phyloP scores from a whole-genome alignment of 495 filamentous ascomycete genomes.

The Beverwykella pulmonaria region DNA sequence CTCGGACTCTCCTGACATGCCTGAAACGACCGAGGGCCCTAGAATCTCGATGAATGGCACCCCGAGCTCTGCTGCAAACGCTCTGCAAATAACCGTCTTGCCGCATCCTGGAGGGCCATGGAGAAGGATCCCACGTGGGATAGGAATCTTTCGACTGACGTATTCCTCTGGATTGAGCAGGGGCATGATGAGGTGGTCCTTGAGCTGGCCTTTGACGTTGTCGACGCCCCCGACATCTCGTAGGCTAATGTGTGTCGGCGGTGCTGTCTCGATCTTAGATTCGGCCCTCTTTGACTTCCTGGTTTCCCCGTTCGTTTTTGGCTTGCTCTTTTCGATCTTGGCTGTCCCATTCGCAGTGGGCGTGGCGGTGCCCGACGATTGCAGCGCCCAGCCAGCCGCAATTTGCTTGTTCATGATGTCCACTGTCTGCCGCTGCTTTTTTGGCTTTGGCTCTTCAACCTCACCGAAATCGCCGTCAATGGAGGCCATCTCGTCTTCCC shows the following conservation, averaged over 20 bases:
- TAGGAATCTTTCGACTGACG: conserved; percentile 60
- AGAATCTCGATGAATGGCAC: conserved; percentile 87
- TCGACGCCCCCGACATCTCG: conserved; percentile 86
- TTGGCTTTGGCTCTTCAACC: conserved; percentile 35
- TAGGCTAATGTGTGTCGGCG: conserved; percentile 75
- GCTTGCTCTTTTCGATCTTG: conserved; percentile 34
- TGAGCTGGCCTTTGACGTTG: conserved; percentile 72
- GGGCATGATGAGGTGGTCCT: conserved; percentile 80
- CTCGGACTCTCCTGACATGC: conserved; percentile 96
- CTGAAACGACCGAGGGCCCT: conserved; percentile 85
- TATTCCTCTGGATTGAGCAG: conserved; percentile 68
- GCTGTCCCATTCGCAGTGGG: conserved; percentile 25
- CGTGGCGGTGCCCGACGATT: conserved; percentile 39
- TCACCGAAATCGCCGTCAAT: conserved; percentile 66
- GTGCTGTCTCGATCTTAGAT: conserved; percentile 60
- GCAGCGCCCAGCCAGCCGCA: conserved; percentile 66
- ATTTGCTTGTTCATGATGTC: conserved; percentile 78
- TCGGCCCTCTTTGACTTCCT: conserved; percentile 52
- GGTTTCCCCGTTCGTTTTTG: conserved; percentile 37
- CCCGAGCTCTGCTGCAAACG: conserved; percentile 82
- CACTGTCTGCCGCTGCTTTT: conserved; percentile 50
- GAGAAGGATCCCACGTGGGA: conserved; percentile 84
- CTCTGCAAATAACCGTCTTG: conserved; percentile 91
- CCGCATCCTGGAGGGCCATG: conserved; percentile 95
- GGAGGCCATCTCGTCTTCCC: conserved; percentile 57